Conservation (phyloP, 176 grass and related monocot genomes). For the Thalia dealbata region DNA sequence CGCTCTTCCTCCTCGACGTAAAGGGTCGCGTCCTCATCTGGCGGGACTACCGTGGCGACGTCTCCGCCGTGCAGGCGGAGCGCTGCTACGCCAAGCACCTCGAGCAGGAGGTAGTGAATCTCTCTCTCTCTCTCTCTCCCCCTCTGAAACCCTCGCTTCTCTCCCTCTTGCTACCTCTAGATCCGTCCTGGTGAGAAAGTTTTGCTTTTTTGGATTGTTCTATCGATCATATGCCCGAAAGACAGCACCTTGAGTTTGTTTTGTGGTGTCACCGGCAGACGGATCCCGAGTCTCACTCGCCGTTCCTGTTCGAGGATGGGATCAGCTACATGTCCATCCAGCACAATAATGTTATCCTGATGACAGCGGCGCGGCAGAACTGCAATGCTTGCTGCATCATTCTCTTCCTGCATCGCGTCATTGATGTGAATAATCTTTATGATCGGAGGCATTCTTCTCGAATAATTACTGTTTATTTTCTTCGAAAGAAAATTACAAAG, state of each 20-base stretch:
- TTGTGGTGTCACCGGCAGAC: conserved; percentile 22
- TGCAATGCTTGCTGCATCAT: conserved; percentile 93
- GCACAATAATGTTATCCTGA: conserved; percentile 84
- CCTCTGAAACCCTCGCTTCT: too few relatives aligned
- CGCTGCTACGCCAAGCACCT: conserved; percentile 98
- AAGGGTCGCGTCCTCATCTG: conserved; percentile 99
- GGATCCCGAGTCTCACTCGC: conserved; percentile 69
- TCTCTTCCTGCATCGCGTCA: conserved; percentile 76
- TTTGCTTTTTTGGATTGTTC: not conserved
- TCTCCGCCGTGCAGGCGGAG: conserved; percentile 90
- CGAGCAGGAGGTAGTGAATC: conserved; percentile 70
- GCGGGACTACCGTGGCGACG: conserved; percentile 95
- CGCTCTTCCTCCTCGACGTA: conserved; percentile 96
- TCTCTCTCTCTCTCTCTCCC: too few relatives aligned
- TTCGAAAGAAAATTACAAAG: not conserved
- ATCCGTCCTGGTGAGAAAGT: not conserved
- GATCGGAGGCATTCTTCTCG: not conserved
- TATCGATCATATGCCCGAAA: not conserved
- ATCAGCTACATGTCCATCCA: conserved; percentile 97
- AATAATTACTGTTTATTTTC: not conserved
- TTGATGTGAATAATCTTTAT: conserved; percentile 47
- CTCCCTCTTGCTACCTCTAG: not conserved
- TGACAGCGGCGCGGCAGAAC: conserved; percentile 89
- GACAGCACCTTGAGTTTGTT: not conserved
- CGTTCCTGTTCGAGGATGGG: conserved; percentile 69